Base-by-base conservation (phyloP, 805 yeast genomes). In the Candida sonorensis region DNA sequence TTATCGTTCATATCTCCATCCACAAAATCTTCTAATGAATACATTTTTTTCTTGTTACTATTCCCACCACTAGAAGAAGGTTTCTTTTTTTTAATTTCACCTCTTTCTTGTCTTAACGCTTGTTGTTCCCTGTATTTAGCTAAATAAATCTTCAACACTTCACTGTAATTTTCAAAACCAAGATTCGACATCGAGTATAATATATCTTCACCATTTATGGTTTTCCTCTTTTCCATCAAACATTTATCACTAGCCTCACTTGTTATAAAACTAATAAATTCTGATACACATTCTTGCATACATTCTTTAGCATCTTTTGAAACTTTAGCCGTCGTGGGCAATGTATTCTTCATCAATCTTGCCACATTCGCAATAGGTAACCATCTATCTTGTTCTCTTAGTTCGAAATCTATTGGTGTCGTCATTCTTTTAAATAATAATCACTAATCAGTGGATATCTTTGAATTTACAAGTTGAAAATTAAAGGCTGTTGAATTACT, bases 231-330 rank as follows among this genome's bases (percentile, higher is more conserved):
- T 42, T 78, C 85, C 30, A 76, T 67, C 10, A 67, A 48, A 48
- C 83, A 77, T 45, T 68, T 71, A 40, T 78, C 84, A 29, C 80
- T 69, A 13, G 72, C 72, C 54, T 77, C 83, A 21, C 78, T 69
- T 3, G 84, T 78, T 34, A 77, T 71, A 53, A 77, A 77, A 8
- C 81, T 72, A 21, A 77, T 79, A 52, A 76, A 77, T 53, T 77
- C 34, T 17, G 46, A 41, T 11, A 44, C 48, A 48, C 82, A 77
- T 48, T 78, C 84, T 53, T 78, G 85, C 59, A 78, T 75, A 43
- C 84, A 75, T 45, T 79, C 88, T 47, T 81, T 80, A 26, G 88
- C 82, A 46, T 81, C 92, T 47, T 81, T 81, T 15, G 86, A 77
- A 2, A 81, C 76, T 47, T 81, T 81, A 9, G 88, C 90, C 23